Evolutionary conservation across 768 basidiomycete genomes (phyloP).

Genomic region (Trametes villosa): DNA sequence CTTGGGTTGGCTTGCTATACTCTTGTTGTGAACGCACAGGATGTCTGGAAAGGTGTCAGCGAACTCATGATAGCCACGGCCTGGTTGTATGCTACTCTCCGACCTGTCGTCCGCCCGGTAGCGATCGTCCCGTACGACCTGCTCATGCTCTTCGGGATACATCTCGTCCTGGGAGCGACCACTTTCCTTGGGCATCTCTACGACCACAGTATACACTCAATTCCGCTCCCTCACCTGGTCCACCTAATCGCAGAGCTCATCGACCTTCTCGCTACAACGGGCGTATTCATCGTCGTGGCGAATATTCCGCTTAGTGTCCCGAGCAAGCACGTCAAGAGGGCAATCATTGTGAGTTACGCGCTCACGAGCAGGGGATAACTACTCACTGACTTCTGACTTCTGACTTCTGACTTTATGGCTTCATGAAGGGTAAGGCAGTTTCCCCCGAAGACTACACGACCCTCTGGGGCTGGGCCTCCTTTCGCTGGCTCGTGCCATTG

Average conservation of each 20-base stretch:
- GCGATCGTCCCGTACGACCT: conserved; percentile 68
- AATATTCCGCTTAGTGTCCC: conserved; percentile 74
- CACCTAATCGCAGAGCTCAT: conserved; percentile 33
- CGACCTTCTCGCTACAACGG: conserved; percentile 50
- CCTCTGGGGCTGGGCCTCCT: conserved; percentile 73
- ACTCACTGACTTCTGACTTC: no score
- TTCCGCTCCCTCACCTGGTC: conserved; percentile 44
- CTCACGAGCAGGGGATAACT: no score
- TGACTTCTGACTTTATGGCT: no score
- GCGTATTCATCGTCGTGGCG: conserved; percentile 52
- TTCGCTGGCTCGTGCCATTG: conserved; percentile 72
- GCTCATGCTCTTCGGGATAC: conserved; percentile 57
- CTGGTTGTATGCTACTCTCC: conserved; percentile 70
- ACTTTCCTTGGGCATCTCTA: conserved; percentile 60
- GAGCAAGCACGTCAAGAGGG: conserved; percentile 49
- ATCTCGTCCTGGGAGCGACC: conserved; percentile 50
- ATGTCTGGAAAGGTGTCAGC: conserved; percentile 41
- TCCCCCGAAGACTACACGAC: conserved; percentile 79
- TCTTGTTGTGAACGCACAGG: conserved; percentile 40
- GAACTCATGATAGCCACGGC: conserved; percentile 53
- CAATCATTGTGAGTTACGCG: conserved; percentile 64
- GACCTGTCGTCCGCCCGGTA: conserved; percentile 55
- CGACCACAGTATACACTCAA: conserved; percentile 48
- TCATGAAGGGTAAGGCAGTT: conserved; percentile 58
- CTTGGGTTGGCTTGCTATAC: conserved; percentile 60